A percentile compares a stretch with the other conserved stretches of the same genome.
Evolutionary conservation across 2,329 filamentous ascomycete genomes (phyloP).

Genomic region (Proliferodiscus dingleyae): DNA sequence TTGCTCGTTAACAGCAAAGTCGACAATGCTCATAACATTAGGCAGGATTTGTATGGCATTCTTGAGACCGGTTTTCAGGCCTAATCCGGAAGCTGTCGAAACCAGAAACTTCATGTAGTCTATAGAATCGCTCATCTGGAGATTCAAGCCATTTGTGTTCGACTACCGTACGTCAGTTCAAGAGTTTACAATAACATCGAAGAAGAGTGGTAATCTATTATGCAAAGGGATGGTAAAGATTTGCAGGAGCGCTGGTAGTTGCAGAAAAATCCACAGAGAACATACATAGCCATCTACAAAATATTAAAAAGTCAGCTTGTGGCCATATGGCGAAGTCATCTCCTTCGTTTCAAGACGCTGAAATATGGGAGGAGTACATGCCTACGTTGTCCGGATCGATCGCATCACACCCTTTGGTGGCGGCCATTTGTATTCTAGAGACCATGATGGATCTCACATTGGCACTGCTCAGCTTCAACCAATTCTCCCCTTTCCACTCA

Average conservation of each 20-base stretch:
- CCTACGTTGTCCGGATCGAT: slow-evolving; percentile 69
- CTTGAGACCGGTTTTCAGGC: slow-evolving; percentile 62
- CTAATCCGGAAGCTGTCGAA: slow-evolving; percentile 44
- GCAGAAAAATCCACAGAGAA: background rate
- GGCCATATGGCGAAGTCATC: too few species aligned
- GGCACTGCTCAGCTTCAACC: slow-evolving; percentile 53
- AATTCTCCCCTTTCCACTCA: slow-evolving; percentile 62
- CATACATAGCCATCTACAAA: slow-evolving; percentile 14
- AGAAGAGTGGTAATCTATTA: too few species aligned
- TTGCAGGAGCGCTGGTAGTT: slow-evolving; percentile 37
- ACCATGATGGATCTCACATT: slow-evolving; percentile 37
- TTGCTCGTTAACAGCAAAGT: slow-evolving; percentile 68
- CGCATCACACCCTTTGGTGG: slow-evolving; percentile 58
- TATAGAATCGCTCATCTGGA: slow-evolving; percentile 49
- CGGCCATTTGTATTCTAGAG: slow-evolving; percentile 41
- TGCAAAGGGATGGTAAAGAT: too few species aligned
- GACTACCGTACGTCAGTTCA: background rate
- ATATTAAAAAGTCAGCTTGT: too few species aligned
- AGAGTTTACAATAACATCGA: too few species aligned
- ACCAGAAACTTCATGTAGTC: slow-evolving; percentile 58
- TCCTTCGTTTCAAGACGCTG: too few species aligned
- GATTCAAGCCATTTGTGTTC: slow-evolving; percentile 47
- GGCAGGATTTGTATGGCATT: slow-evolving; percentile 59
- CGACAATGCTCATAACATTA: slow-evolving; percentile 42
- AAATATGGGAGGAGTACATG: too few species aligned